Conservation (phyloP, 257 asterid genomes). For the Scutellaria baicalensis region DNA sequence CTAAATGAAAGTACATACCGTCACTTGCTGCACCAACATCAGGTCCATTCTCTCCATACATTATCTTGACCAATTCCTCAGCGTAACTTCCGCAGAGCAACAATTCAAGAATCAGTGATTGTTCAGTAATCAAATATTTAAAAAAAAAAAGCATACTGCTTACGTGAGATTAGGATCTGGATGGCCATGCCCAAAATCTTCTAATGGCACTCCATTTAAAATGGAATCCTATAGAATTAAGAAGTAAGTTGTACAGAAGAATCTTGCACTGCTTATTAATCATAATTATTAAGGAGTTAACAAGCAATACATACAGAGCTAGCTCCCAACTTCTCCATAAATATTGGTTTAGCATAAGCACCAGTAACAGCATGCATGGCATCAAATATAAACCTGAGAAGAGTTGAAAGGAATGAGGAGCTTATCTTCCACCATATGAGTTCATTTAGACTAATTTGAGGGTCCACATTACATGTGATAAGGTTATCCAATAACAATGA, state of each 20-base stretch:
- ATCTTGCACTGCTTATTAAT: background rate
- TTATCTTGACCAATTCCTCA: conserved; percentile 76
- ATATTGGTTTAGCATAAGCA: conserved; percentile 93
- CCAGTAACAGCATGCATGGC: conserved; percentile 99
- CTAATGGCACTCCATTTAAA: conserved; percentile 81
- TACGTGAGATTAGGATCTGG: conserved; percentile 99
- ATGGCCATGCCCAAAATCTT: conserved; percentile 98
- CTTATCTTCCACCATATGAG: background rate
- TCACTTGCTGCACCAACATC: conserved; percentile 99
- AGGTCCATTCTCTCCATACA: conserved; percentile 83
- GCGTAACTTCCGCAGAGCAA: conserved; percentile 60
- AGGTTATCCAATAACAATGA: background rate
- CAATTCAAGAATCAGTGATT: conserved; percentile 18
- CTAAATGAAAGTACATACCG: conserved; percentile 35
- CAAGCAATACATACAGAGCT: conserved; percentile 40
- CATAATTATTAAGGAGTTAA: background rate
- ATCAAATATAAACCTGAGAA: conserved; percentile 77
- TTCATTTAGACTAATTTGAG: background rate
- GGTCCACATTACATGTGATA: background rate
- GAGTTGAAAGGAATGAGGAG: background rate
- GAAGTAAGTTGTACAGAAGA: background rate
- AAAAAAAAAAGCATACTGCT: conserved; percentile 22
- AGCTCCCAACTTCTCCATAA: conserved; percentile 94
- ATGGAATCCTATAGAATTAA: conserved; percentile 53
- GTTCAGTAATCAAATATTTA: background rate